phyloP scores from a whole-genome alignment of 331 rosid species.

The Malus hybrid region DNA sequence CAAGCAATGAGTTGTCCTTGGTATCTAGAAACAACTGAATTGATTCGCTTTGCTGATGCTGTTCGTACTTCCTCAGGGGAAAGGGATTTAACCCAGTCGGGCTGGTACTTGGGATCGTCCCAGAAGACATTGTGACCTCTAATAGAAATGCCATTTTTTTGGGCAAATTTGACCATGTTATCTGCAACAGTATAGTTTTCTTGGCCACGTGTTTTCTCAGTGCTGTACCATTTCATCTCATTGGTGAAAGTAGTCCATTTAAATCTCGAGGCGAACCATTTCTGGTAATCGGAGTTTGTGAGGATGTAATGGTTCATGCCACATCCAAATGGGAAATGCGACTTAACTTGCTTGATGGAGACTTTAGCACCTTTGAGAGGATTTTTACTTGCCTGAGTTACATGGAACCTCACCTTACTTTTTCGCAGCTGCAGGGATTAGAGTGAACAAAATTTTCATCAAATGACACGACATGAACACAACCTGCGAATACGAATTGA shows the following conservation, averaged over 20 bases:
- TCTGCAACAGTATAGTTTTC: conserved; percentile 64
- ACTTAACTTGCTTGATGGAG: conserved; percentile 21
- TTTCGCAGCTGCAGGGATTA: conserved; percentile 45
- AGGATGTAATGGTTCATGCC: conserved; percentile 52
- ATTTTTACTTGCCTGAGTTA: conserved; percentile 28
- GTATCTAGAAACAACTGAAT: conserved; percentile 61
- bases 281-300: conserved; percentile 41
- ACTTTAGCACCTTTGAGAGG: conserved; percentile 37
- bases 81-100: conserved; percentile 51
- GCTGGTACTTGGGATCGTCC: conserved; percentile 41
- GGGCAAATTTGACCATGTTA: conserved; percentile 50
- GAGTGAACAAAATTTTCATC: background rate
- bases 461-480: background rate
- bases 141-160: conserved; percentile 37
- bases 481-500: background rate
- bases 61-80: conserved; percentile 26
- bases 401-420: conserved; percentile 40
- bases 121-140: conserved; percentile 75
- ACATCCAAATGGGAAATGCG: conserved; percentile 60
- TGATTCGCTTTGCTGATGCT: conserved; percentile 39
- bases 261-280: conserved; percentile 60
- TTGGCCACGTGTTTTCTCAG: conserved; percentile 37
- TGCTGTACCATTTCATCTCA: conserved; percentile 80
- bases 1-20: conserved; percentile 60
- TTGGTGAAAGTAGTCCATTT: conserved; percentile 61